Evolutionary conservation across 2,329 filamentous ascomycete genomes (phyloP).

Genomic region (Thelonectria rubi): DNA sequence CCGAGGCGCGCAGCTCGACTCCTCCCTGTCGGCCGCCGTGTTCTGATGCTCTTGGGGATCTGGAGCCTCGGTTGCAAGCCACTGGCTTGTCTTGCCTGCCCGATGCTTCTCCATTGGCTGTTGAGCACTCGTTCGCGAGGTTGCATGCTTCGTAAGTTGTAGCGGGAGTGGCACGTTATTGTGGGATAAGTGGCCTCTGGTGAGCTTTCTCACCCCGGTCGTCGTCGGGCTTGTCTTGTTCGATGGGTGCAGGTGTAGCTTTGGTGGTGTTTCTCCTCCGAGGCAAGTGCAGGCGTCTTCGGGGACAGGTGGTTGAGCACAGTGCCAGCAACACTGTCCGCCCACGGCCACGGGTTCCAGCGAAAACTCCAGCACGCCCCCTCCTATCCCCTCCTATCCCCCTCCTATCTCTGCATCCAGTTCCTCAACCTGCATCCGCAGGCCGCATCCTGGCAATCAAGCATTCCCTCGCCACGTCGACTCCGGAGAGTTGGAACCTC

Average conservation of each 20-base stretch:
- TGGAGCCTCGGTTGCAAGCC: slow-evolving; percentile 9
- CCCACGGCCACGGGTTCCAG: neutral
- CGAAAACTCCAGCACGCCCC: neutral
- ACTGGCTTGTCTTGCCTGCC: slow-evolving; percentile 18
- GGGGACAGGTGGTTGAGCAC: slow-evolving; percentile 6
- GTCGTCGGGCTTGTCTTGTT: neutral
- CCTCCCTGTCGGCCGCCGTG: neutral
- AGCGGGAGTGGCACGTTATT: neutral
- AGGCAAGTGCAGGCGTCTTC: neutral
- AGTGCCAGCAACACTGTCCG: slow-evolving; percentile 1
- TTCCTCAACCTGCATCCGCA: slow-evolving; percentile 23
- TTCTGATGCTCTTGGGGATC: neutral
- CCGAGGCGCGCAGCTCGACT: slow-evolving; percentile 9
- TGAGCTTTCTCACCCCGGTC: neutral
- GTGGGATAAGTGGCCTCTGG: neutral
- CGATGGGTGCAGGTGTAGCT: neutral
- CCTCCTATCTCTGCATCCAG: slow-evolving; percentile 5
- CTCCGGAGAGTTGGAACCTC: slow-evolving; percentile 26
- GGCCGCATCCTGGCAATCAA: slow-evolving; percentile 18
- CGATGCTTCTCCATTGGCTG: neutral
- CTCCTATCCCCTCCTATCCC: neutral
- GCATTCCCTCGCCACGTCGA: slow-evolving; percentile 22
- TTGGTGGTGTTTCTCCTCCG: neutral
- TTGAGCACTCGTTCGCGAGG: neutral
- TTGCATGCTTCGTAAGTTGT: neutral